These are phyloP conservation scores for Ramalina intermedia DNA, from an alignment of 495 filamentous ascomycete genomes.

Conservation along the genomic window DNA sequence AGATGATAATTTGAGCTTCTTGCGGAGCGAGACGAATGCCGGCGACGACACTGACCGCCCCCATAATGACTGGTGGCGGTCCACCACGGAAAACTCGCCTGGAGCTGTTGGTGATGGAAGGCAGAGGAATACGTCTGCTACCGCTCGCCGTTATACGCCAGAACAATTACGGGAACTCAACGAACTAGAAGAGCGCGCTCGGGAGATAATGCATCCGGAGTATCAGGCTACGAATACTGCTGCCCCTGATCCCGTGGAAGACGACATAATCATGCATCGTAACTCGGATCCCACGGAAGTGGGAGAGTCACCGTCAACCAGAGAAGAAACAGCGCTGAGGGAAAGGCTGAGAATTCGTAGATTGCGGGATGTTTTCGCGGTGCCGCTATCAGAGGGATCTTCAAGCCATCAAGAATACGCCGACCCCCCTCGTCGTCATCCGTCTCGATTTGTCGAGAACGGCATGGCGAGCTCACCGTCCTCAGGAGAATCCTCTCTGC, in stretches of 20 bases:
- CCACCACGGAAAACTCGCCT: background rate
- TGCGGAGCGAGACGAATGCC: conserved; percentile 28
- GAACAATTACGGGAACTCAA: conserved; percentile 8
- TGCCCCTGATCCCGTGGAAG: conserved; percentile 35
- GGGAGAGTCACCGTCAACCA: too few species aligned
- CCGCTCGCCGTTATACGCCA: background rate
- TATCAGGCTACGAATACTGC: conserved; percentile 46
- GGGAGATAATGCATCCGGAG: conserved; percentile 4
- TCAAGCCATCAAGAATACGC: conserved; percentile 1
- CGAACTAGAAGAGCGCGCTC: conserved; percentile 3
- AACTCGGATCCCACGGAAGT: too few species aligned
- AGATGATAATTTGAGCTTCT: conserved; percentile 44
- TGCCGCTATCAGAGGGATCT: conserved; percentile 1
- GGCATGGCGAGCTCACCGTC: background rate
- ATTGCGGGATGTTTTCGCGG: conserved; percentile 1
- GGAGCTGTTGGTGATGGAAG: background rate
- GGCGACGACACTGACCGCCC: background rate
- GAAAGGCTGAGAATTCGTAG: conserved; percentile 9
- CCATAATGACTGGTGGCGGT: background rate
- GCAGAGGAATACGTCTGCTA: background rate
- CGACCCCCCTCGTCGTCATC: background rate
- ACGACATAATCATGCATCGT: background rate
- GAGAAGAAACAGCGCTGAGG: background rate
- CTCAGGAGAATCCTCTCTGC: conserved; percentile 10
- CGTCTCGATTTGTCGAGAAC: conserved; percentile 6